Base-by-base conservation (phyloP, 305 asterid genomes). In the Rubia balearica region DNA sequence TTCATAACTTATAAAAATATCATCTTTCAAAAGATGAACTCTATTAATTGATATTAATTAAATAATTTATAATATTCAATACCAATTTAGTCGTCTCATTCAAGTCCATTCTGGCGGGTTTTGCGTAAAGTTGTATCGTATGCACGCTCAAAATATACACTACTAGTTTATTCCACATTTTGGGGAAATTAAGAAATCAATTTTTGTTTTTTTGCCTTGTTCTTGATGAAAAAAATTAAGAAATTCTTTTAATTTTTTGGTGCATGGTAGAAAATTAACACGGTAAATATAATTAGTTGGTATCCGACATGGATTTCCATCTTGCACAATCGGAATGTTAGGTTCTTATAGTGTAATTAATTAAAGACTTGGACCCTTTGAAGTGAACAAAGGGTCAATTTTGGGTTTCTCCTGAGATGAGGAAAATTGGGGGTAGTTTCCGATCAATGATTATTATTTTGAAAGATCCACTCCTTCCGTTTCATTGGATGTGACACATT, bases 321-420 rank as follows among this genome's bases (percentile, higher is more conserved):
- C 73, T 60, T 60, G 49, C 24, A 38, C 7, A 55, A 33, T 71
- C 13, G n/a, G 24, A 41, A 56, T 45, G 73, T 74, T 75, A 75
- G 79, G 79, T 71, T 42, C 42, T 65, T 24, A 30, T 0, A 60
- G 11, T 21, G 36, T 24, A 30, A 61, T 33, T 60, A 51, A 51
- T 49, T 36, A 69, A 68, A n/a, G 46, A 16, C 46, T 21, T 60
- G 79, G 88, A 78, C 78, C 90, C 51, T 84, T 69, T 86, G 87
- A 82, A 17, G 81, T 73, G 61, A 73, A 74, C 81, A 81, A 85
- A 89, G 93, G 85, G 96, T 71, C 96, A 78, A 57, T 40, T 66
- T 19, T 16, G 81, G 43, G n/a, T 43, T 67, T 22, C 13, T 77
- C 79, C 60, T 57, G 81, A n/a, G 68, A 63, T 53, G 81, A 76